These are phyloP conservation scores for Arctium minus DNA, from an alignment of 129 eudicot species.

Conservation along the genomic window DNA sequence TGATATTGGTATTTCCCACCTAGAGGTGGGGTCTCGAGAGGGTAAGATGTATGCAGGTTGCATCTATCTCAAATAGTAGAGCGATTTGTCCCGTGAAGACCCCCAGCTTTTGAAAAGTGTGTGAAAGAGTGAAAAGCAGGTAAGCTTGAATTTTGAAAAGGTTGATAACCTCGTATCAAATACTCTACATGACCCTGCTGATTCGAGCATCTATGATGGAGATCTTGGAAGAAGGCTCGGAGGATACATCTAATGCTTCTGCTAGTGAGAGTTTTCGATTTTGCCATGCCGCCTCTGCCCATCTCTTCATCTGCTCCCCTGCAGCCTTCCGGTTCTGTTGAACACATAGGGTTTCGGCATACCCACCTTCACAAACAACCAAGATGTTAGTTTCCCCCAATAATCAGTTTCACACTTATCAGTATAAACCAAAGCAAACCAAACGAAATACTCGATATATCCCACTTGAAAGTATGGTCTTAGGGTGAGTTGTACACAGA, in stretches of 20 bases:
- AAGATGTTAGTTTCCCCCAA: neutral
- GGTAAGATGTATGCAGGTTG: neutral
- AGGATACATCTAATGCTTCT: conserved; percentile 55
- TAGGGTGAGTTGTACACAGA: too few species aligned
- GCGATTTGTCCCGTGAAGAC: neutral
- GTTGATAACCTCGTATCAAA: neutral
- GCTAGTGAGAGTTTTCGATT: conserved; percentile 67
- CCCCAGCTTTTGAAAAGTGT: neutral
- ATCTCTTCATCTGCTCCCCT: conserved; percentile 71
- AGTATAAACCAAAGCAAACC: neutral
- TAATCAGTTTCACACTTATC: neutral
- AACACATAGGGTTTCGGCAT: conserved; percentile 68
- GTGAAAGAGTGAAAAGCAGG: neutral
- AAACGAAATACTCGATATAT: too few species aligned
- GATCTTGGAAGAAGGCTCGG: conserved; percentile 50
- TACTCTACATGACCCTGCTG: conserved; percentile 54
- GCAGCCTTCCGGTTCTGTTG: conserved; percentile 79
- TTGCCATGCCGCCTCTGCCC: conserved; percentile 83
- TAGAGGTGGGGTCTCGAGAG: neutral
- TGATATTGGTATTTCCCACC: neutral
- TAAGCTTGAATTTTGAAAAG: neutral
- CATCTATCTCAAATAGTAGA: neutral
- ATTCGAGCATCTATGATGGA: conserved; percentile 76
- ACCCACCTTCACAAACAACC: conserved; percentile 62
- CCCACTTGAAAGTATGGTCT: too few species aligned